These are phyloP conservation scores for Auricularia heimuer DNA, from an alignment of 768 basidiomycete species.

Conservation along the genomic window DNA sequence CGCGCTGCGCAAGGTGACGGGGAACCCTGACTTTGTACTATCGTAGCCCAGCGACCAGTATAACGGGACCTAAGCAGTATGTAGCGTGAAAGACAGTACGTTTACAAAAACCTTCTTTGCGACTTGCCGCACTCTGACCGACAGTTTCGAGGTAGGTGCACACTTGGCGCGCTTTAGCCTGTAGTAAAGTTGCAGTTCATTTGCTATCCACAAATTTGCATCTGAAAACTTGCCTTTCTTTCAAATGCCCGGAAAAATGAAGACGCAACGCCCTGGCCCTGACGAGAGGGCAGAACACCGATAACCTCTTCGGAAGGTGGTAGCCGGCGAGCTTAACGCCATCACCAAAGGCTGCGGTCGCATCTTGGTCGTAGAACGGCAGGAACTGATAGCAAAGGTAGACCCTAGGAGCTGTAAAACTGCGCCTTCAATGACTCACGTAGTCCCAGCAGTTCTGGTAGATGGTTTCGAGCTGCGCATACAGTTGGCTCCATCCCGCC, in stretches of 20 bases:
- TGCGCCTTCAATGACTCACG: neutral
- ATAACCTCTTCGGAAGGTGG: constrained; percentile 3
- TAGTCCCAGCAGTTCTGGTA: constrained; percentile 2
- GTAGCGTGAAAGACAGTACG: too few relatives aligned
- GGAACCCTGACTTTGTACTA: neutral
- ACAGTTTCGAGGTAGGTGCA: neutral
- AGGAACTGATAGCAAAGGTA: constrained; percentile 1
- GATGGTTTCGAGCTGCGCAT: neutral
- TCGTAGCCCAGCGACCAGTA: neutral
- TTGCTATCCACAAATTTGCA: neutral
- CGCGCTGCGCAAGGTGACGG: neutral
- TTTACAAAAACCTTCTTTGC: neutral
- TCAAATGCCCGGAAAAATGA: neutral
- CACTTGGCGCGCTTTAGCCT: neutral
- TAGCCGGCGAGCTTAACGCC: constrained; percentile 5
- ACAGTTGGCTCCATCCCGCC: neutral
- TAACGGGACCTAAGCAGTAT: neutral
- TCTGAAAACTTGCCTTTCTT: neutral
- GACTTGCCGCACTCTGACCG: neutral
- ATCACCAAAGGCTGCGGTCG: neutral
- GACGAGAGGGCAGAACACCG: neutral
- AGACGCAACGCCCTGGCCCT: neutral
- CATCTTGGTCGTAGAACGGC: constrained; percentile 1
- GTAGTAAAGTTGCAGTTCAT: neutral
- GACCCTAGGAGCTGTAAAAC: neutral